Percentiles rank a stretch among this genome's conserved stretches.
These are phyloP conservation scores for Prunus campanulata DNA, from an alignment of 306 rosid species.

Conservation along the genomic window DNA sequence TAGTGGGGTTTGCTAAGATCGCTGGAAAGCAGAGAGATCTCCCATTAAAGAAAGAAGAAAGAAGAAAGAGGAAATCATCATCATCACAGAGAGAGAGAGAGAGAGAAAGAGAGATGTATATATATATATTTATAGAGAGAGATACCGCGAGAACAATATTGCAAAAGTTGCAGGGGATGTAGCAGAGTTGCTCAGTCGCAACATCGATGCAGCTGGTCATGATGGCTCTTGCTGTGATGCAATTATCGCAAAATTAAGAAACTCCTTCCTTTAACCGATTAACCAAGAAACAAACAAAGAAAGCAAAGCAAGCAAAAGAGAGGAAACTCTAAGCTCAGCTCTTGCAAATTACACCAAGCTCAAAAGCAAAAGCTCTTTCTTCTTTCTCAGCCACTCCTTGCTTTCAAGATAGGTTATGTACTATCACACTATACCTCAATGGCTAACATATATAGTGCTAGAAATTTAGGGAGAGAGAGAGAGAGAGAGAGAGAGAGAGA, in stretches of 20 bases:
- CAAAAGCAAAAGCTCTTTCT: constrained; percentile 27
- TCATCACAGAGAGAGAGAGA: neutral
- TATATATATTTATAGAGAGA: neutral
- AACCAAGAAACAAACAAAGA: neutral
- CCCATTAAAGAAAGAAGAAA: constrained; percentile 11
- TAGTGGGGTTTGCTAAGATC: constrained; percentile 5
- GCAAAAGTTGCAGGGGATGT: constrained; percentile 99
- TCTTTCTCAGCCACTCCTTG: constrained; percentile 37
- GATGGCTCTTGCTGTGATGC: constrained; percentile 20
- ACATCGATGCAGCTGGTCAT: constrained; percentile 79
- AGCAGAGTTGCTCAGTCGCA: constrained; percentile 92
- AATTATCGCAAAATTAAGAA: neutral
- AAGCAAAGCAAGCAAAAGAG: neutral
- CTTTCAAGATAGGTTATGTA: constrained; percentile 35
- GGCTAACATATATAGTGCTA: constrained; percentile 45
- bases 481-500: neutral
- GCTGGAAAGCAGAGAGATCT: constrained; percentile 38
- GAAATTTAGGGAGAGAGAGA: neutral
- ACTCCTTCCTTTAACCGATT: neutral
- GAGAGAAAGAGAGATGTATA: neutral
- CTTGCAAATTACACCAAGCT: no score
- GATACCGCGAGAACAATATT: constrained; percentile 96
- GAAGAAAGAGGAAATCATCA: constrained; percentile 3
- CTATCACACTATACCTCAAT: constrained; percentile 45
- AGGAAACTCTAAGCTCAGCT: neutral